Evolutionary conservation across 352 stramenopile genomes (phyloP).

Genomic region (Globisporangium camurandrum): DNA sequence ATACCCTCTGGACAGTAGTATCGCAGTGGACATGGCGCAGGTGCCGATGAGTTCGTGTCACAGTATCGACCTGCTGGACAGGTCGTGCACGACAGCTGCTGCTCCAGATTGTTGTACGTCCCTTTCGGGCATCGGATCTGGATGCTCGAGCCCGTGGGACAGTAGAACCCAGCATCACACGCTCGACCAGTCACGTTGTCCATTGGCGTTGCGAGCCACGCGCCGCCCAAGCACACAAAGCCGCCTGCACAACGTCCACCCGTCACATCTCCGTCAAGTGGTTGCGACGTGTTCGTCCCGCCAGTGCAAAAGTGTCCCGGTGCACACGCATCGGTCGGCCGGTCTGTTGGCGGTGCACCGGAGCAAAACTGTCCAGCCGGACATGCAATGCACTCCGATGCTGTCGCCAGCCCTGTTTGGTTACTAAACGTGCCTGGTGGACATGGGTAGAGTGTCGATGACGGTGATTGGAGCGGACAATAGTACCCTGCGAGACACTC

Average conservation of each 20-base stretch:
- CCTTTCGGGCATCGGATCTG: constrained; percentile 55
- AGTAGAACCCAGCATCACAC: constrained; percentile 67
- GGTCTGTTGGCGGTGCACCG: constrained; percentile 36
- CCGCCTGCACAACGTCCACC: constrained; percentile 45
- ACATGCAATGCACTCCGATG: constrained; percentile 44
- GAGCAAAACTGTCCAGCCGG: constrained; percentile 78
- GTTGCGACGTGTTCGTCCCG: constrained; percentile 27
- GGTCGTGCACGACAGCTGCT: constrained; percentile 27
- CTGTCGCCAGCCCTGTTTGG: constrained; percentile 21
- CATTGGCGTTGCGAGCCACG: constrained; percentile 33
- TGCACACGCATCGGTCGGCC: constrained; percentile 47
- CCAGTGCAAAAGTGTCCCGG: constrained; percentile 63
- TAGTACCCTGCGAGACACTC: constrained; percentile 70
- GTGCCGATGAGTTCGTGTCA: constrained; percentile 44
- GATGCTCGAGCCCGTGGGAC: constrained; percentile 38
- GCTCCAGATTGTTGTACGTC: constrained; percentile 55
- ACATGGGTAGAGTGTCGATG: constrained; percentile 42
- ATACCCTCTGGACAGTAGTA: constrained; percentile 66
- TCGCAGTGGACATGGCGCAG: constrained; percentile 41
- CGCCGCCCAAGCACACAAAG: constrained; percentile 58
- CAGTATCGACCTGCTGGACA: constrained; percentile 70
- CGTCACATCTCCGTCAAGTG: constrained; percentile 31
- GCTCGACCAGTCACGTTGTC: constrained; percentile 44
- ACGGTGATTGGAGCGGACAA: constrained; percentile 52
- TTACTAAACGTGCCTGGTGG: constrained; percentile 56